Evolutionary conservation across 371 early-diverging fungal genomes (phyloP).

Genomic region (Dinochytrium kinnereticum): DNA sequence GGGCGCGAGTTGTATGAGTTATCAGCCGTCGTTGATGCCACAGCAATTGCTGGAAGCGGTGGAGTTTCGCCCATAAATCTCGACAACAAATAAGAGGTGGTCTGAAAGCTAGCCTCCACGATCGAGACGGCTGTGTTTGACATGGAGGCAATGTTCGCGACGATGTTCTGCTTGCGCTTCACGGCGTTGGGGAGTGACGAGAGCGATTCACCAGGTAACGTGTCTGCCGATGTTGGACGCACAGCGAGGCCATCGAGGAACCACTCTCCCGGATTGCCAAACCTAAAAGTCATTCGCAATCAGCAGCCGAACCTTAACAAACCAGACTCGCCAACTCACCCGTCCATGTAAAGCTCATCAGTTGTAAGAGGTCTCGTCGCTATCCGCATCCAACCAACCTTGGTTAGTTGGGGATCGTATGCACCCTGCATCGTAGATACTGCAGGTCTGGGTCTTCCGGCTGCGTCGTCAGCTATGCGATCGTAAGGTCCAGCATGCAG

Average conservation of each 20-base stretch:
- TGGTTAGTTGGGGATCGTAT: constrained; percentile 36
- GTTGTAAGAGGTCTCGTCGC: constrained; percentile 26
- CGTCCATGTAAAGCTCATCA: constrained; percentile 38
- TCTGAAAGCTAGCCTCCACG: constrained; percentile 25
- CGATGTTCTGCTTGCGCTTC: constrained; percentile 16
- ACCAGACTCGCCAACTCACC: no score
- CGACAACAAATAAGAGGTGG: constrained; percentile 37
- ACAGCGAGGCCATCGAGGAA: constrained; percentile 28
- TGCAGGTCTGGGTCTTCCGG: neutral
- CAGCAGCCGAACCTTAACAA: no score
- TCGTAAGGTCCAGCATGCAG: neutral
- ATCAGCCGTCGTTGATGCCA: constrained; percentile 7
- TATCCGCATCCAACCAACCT: constrained; percentile 46
- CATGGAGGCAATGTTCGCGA: constrained; percentile 23
- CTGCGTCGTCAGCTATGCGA: neutral
- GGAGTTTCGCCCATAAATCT: constrained; percentile 42
- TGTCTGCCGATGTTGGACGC: constrained; percentile 8
- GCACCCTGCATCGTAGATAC: neutral
- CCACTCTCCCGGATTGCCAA: constrained; percentile 24
- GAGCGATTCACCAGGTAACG: constrained; percentile 9
- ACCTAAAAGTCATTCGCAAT: no score
- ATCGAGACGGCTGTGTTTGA: constrained; percentile 25
- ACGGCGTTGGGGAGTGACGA: constrained; percentile 16
- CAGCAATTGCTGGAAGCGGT: constrained; percentile 25
- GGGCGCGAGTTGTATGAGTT: constrained; percentile 14